Evolutionary conservation across 2,329 filamentous ascomycete genomes (phyloP).

Genomic region (Sporothrix variecibatus): DNA sequence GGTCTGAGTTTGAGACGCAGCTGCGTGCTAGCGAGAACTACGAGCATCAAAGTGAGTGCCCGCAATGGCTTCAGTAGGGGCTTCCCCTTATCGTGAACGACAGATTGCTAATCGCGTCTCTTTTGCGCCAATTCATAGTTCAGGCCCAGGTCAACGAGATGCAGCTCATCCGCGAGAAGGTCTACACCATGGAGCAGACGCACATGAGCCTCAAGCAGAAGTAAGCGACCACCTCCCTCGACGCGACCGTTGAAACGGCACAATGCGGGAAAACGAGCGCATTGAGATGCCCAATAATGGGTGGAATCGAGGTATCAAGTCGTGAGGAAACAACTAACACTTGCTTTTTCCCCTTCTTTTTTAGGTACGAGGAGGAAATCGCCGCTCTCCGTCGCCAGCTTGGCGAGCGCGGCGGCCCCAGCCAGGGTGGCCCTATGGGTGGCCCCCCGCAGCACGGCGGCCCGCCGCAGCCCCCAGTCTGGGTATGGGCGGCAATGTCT

Average conservation of each 20-base stretch:
- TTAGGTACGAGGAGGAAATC: constrained; percentile 92
- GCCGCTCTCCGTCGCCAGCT: constrained; percentile 83
- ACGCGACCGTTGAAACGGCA: neutral
- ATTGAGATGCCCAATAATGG: neutral
- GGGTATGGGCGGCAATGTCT: constrained; percentile 87
- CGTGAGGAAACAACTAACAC: neutral
- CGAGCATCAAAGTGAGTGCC: constrained; percentile 82
- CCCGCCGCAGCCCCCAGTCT: constrained; percentile 82
- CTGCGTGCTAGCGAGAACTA: constrained; percentile 80
- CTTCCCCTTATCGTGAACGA: neutral
- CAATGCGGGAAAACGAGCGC: neutral
- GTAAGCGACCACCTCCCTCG: constrained; percentile 54
- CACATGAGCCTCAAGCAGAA: constrained; percentile 89
- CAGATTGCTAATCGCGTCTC: constrained; percentile 29
- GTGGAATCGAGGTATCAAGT: neutral
- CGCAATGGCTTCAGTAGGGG: neutral
- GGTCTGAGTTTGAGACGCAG: constrained; percentile 87
- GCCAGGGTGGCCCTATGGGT: constrained; percentile 59
- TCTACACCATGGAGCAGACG: constrained; percentile 87
- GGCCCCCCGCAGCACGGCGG: constrained; percentile 74
- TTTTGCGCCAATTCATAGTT: constrained; percentile 57
- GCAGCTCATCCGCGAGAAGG: constrained; percentile 89
- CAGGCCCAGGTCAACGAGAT: constrained; percentile 91
- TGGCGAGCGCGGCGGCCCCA: constrained; percentile 68
- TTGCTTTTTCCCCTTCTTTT: neutral